Evolutionary conservation across 2,329 filamentous ascomycete genomes (phyloP), one percentile per base, ranked within the genome.

Genomic region (Cryphonectria parasitica): DNA sequence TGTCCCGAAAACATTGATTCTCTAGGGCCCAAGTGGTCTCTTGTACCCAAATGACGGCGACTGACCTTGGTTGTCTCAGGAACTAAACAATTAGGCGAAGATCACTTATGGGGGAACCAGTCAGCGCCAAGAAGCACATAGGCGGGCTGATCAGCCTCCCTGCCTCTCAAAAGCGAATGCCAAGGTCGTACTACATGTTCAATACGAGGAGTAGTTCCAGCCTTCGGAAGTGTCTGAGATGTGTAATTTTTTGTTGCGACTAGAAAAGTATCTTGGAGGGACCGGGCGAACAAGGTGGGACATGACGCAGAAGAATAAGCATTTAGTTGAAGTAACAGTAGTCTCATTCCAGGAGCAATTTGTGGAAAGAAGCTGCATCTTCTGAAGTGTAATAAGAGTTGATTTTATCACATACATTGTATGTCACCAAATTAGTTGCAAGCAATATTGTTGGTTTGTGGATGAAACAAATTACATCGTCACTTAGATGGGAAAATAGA

Each of bases 181-280:
- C 65, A 68, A 70, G 65, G 68, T 71, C 31, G 56, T 66, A 72
- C 71, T 36, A 56, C 68, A 70, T 62, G n/a, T 4, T 25, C 45
- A 63, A 70, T 72, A 72, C 68, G 71, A 72, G 71, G 39, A 65
- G 45, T 19, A 28, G 5, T 5, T 28, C 17, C 54, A 58, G 54
- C 54, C 54, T 31, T 58, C 54, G 54, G 54, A 28, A 15, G 17
- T 58, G 54, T 58, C 54, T 58, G 15, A 58, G 54, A 31, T 19
- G 45, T 22, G 17, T 34, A 34, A 4, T 34, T 4, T 34, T 58
- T 8, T 58, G 25, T 34, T 34, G 25, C 25, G 5, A 58, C 54
- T 31, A 19, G 5, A 31, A 34, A 19, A 15, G 19, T 58, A 5
- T n/a, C n/a, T 3, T 28, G 25, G 54, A 1, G 15, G 19, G 25